Conservation (phyloP, 495 filamentous ascomycete species). For the Aspergillus saccharolyticus region DNA sequence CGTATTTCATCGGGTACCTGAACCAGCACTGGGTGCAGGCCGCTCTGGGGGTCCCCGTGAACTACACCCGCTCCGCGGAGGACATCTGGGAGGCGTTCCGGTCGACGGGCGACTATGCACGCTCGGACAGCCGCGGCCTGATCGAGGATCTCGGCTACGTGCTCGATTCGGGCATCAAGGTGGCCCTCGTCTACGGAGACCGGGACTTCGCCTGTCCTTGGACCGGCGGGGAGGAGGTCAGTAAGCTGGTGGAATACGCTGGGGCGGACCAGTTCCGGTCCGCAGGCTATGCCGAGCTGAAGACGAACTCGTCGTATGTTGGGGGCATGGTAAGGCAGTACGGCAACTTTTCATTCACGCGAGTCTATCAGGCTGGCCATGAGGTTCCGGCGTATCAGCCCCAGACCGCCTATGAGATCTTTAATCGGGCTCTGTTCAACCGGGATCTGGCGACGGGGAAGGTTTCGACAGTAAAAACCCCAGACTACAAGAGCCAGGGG, state of each 20-base stretch:
- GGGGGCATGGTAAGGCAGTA: constrained; percentile 53
- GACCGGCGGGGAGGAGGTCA: constrained; percentile 43
- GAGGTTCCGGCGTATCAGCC: constrained; percentile 58
- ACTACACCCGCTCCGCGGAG: constrained; percentile 53
- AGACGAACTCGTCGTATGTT: constrained; percentile 39
- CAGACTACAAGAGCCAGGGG: constrained; percentile 45
- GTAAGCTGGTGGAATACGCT: constrained; percentile 37
- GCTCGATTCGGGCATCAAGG: constrained; percentile 54
- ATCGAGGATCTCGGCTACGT: constrained; percentile 49
- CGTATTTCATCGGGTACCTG: constrained; percentile 59
- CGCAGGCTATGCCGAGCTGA: constrained; percentile 49
- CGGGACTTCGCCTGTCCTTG: constrained; percentile 56
- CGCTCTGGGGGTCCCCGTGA: constrained; percentile 60
- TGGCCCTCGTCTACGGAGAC: constrained; percentile 65
- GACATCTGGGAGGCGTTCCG: constrained; percentile 50
- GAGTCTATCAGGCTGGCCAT: constrained; percentile 57
- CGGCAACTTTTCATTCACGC: constrained; percentile 55
- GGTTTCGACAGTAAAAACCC: constrained; percentile 30
- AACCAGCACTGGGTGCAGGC: constrained; percentile 57
- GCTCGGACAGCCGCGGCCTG: constrained; percentile 43
- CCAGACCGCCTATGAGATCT: constrained; percentile 49
- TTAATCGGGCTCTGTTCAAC: constrained; percentile 49
- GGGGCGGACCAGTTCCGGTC: constrained; percentile 36
- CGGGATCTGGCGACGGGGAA: constrained; percentile 54
- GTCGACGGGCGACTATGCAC: constrained; percentile 42